Evolutionary conservation across 148 eudicot genomes (phyloP), one percentile per base, ranked within the genome.

Genomic region (Rhododendron ovatum): DNA sequence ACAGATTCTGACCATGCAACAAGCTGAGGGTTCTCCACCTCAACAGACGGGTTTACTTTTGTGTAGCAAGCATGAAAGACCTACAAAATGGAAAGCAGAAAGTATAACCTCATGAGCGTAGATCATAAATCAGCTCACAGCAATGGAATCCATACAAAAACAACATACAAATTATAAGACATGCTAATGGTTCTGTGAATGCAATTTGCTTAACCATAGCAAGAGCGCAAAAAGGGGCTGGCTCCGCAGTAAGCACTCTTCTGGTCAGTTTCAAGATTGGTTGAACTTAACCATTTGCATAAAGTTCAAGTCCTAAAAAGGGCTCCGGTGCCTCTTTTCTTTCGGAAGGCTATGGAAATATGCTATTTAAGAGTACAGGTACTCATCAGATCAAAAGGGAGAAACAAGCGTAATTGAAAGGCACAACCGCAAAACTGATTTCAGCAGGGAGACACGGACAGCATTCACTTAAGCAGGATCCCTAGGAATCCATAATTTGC

Each of bases 1-100:
- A 97, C 94, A 83, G 98, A 94, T 63, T 93, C 94, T 28, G 99
- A 97, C 98, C 98, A 94, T 35, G 95, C 98, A 86, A 97, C 98
- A 88, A 97, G 96, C 80, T 97, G 94, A 73, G 99, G 99, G 53
- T 94, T 89, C 75, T 97, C 96, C 53, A 95, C 95, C 90, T 94
- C 93, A 74, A 84, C 96, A 65, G 99, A 97, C 12, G 98, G 99
- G 45, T 93, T 91, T 28, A 97, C 95, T 88, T 93, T 91, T 79
- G 98, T 92, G 89, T 97, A 94, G 85, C 98, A 97, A 84, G 99
- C 95, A 91, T 89, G 96, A 7, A 90, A 90, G 47, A 97, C 99
- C 99, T 97, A 89, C 43, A 88, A 51, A 73, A 53, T 5, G 61
- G 80, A 75, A 67, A 65, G 51, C 65, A 6, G 12, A 82, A 65